phyloP scores from a whole-genome alignment of 352 stramenopile genomes.

The Plasmopara muralis region DNA sequence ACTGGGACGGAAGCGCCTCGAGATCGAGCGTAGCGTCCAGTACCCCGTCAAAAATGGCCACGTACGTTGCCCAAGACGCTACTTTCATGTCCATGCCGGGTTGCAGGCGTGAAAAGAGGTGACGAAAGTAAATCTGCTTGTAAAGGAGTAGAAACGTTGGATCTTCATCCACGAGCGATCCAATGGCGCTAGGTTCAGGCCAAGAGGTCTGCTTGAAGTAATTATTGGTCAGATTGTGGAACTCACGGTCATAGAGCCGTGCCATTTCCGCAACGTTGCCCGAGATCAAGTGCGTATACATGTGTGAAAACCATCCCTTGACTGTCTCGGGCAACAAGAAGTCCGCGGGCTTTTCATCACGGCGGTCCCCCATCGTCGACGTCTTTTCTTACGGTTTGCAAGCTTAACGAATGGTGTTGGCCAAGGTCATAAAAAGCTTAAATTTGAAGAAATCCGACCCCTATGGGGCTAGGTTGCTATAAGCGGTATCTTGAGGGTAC shows the following conservation, averaged over 20 bases:
- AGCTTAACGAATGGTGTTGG: slow-evolving; percentile 52
- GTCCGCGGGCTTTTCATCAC: slow-evolving; percentile 81
- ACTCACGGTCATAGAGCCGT: slow-evolving; percentile 85
- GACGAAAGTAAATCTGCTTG: slow-evolving; percentile 94
- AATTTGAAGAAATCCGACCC: background rate
- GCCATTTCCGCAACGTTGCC: slow-evolving; percentile 80
- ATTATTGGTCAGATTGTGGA: slow-evolving; percentile 83
- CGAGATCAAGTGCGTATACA: slow-evolving; percentile 80
- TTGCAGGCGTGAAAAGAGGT: slow-evolving; percentile 91
- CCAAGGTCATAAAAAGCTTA: background rate
- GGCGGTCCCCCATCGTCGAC: slow-evolving; percentile 42
- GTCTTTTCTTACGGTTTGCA: slow-evolving; percentile 8
- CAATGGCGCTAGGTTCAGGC: slow-evolving; percentile 84
- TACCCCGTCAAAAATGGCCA: slow-evolving; percentile 91
- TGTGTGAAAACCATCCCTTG: slow-evolving; percentile 85
- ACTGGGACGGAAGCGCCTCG: slow-evolving; percentile 89
- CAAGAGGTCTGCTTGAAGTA: slow-evolving; percentile 95
- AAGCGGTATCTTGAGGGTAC: too few species aligned
- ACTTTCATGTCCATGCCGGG: slow-evolving; percentile 87
- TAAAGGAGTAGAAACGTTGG: slow-evolving; percentile 94
- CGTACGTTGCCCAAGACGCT: slow-evolving; percentile 91
- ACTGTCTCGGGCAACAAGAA: slow-evolving; percentile 84
- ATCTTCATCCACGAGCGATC: slow-evolving; percentile 82
- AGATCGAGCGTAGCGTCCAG: slow-evolving; percentile 80
- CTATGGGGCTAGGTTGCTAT: too few species aligned